Evolutionary conservation across 2,329 filamentous ascomycete genomes (phyloP).

Genomic region (Passalora sequoiae): DNA sequence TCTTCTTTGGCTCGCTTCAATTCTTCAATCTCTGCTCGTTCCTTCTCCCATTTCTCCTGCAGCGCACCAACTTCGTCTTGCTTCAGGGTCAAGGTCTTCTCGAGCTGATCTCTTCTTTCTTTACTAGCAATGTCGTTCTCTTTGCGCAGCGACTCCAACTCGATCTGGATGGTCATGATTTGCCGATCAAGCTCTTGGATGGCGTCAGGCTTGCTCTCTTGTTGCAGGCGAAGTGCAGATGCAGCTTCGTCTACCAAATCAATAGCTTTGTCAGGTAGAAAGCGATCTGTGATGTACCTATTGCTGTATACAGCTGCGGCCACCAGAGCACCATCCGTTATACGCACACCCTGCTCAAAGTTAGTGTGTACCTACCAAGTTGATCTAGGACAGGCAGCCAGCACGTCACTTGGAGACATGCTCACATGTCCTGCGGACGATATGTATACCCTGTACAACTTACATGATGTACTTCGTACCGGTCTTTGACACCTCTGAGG

Average conservation of each 20-base stretch:
- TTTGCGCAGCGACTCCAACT: conserved; percentile 88
- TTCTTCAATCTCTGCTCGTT: conserved; percentile 75
- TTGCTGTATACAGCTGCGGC: conserved; percentile 90
- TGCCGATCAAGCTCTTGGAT: conserved; percentile 89
- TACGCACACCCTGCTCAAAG: conserved; percentile 92
- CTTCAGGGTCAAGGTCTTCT: conserved; percentile 67
- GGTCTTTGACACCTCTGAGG: conserved; percentile 90
- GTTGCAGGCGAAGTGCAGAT: conserved; percentile 80
- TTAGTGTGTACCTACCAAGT: too few species aligned
- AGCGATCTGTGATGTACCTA: conserved; percentile 92
- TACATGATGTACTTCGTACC: conserved; percentile 95
- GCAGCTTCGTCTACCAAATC: conserved; percentile 95
- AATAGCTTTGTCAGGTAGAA: conserved; percentile 94
- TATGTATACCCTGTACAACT: too few species aligned
- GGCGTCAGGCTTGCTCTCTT: conserved; percentile 93
- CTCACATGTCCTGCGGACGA: too few species aligned
- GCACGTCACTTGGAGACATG: too few species aligned
- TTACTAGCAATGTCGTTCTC: conserved; percentile 86
- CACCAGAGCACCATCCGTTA: conserved; percentile 86
- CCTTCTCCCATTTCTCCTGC: conserved; percentile 83
- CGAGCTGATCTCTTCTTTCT: conserved; percentile 80
- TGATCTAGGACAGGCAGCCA: too few species aligned
- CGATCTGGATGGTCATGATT: conserved; percentile 96
- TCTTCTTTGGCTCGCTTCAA: conserved; percentile 84
- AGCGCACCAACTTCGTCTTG: conserved; percentile 71